Conservation (phyloP, 1,139 yeast genomes). For the Geotrichum phurueaensis region DNA sequence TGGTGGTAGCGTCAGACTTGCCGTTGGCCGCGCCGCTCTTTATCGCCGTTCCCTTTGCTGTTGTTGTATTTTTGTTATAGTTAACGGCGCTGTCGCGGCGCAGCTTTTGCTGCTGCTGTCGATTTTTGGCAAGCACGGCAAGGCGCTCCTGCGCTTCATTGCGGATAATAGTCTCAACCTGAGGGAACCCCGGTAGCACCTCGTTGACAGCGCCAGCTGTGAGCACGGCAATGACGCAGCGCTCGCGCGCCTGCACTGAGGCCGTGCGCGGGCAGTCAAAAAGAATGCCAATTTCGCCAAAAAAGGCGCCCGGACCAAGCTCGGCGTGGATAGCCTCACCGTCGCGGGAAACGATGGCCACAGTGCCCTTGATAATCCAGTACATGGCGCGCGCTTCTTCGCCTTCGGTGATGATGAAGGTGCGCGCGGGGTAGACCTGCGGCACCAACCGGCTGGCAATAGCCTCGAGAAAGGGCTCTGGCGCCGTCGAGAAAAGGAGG, state of each 20-base stretch:
- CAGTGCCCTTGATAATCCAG: conserved; percentile 71
- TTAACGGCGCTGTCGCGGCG: not conserved
- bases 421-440: conserved; percentile 59
- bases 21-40: not conserved
- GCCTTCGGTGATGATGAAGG: conserved; percentile 61
- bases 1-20: not conserved
- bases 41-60: not conserved
- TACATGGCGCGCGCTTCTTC: conserved; percentile 75
- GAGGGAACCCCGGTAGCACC: conserved; percentile 57
- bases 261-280: conserved; percentile 75
- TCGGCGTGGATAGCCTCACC: conserved; percentile 72
- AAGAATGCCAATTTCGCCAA: conserved; percentile 73
- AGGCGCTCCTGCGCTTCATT: conserved; percentile 75
- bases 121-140: conserved; percentile 61
- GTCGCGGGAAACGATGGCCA: conserved; percentile 66
- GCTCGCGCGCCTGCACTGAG: conserved; percentile 66
- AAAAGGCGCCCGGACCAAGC: conserved; percentile 60
- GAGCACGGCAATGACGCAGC: conserved; percentile 59
- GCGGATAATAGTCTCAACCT: conserved; percentile 59
- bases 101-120: conserved; percentile 18
- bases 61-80: not conserved
- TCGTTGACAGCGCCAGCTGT: conserved; percentile 57
- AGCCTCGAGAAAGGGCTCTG: conserved; percentile 54
- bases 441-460: conserved; percentile 54
- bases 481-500: conserved; percentile 61